Evolutionary conservation across 495 filamentous ascomycete genomes (phyloP), one percentile per base, ranked within the genome.

Genomic region (Copromyces sp.): DNA sequence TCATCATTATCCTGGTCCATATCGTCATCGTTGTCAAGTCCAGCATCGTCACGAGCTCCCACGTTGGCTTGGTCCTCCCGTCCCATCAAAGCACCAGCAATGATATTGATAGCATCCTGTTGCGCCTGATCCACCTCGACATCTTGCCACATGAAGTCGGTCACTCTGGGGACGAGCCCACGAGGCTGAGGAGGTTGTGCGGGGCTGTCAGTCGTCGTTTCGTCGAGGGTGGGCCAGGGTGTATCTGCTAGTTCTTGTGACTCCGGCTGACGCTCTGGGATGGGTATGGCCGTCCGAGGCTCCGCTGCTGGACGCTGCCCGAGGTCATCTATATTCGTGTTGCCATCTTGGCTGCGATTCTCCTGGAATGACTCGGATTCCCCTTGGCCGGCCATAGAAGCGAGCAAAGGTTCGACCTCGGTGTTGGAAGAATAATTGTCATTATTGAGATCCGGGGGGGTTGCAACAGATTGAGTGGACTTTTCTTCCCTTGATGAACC

Each of bases 91-190:
- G 78, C 82, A 41, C 82, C 85, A 0, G 78, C 39, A 3, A 32
- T 29, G 68, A 72, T 68, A 35, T 72, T 71, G 1, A 74, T 69
- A 14, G 73, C 78, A 12, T 82, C 78, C 38, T 85, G 81, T 2
- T 75, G 80, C 2, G 81, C 81, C 69, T 81, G 77, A 20, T 81
- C 74, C 17, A 65, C 77, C 44, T 85, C 81, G 5, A 80, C 70
- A 6, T 74, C 73, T 11, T 69, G 79, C 80, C 81, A 86, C 84
- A 86, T 86, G 71, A 86, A 86, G 68, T 86, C 82, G n/a, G 84
- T 78, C 9, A 86, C 75, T 2, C 77, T 72, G 4, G 78, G 78
- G n/a, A 78, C 77, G 44, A 86, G 70, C 4, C 81, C 80, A 0
- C 74, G 78, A 5, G 78, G 78, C 29, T 75, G 81, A 9, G 39